Evolutionary conservation across 192 early-diverging fungal species (phyloP).

Genomic region (Diversispora eburnea): DNA sequence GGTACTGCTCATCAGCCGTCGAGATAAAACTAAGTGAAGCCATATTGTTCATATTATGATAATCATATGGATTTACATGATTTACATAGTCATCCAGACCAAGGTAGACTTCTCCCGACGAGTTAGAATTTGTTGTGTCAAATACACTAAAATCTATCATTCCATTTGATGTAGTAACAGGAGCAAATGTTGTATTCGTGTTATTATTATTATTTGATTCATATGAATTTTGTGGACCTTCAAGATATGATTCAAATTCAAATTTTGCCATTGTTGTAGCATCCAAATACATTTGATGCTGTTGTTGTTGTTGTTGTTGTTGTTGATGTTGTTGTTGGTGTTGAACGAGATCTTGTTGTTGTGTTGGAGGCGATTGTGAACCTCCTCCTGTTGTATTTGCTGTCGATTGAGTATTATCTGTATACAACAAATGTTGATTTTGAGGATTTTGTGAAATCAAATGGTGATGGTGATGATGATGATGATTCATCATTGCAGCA

Average conservation of each 20-base stretch:
- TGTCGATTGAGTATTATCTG: not conserved
- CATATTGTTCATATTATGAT: not conserved
- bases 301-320: not conserved
- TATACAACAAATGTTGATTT: slow-evolving; percentile 13
- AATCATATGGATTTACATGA: not conserved
- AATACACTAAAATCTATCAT: slow-evolving; percentile 20
- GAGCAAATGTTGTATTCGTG: not conserved
- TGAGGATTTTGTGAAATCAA: not conserved
- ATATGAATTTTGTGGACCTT: slow-evolving; percentile 13
- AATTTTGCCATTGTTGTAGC: slow-evolving; percentile 5
- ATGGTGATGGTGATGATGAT: no score
- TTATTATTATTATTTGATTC: not conserved
- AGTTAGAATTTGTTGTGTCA: not conserved
- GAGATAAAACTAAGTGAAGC: slow-evolving; percentile 6
- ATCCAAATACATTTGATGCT: not conserved
- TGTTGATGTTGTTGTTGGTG: not conserved
- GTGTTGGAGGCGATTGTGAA: no score
- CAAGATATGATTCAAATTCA: not conserved
- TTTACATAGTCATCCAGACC: slow-evolving; percentile 6
- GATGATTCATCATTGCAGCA: no score
- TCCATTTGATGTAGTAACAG: slow-evolving; percentile 2
- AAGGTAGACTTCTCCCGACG: not conserved
- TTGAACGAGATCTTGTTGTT: no score
- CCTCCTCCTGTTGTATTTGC: no score
- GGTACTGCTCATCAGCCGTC: not conserved